Base-by-base conservation (phyloP, 306 rosid genomes). In the Vigna mungo region DNA sequence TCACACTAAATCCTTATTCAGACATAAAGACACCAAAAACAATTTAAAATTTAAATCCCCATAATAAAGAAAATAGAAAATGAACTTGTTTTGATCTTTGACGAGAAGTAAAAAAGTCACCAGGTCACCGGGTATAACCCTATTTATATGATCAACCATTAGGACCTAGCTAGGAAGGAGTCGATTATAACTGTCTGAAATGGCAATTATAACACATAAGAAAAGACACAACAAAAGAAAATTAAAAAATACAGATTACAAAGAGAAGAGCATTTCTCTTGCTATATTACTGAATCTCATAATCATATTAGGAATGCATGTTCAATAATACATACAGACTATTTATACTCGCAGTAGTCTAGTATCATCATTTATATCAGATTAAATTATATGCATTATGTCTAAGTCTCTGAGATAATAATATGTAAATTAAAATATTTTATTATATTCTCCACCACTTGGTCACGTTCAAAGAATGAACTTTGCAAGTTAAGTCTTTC, bases 21-120 rank as follows among this genome's bases (percentile, higher is more conserved):
- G 18, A 37, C 62, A 71, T 51, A 44, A 68, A 70, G 65, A 61
- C n/a, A 62, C 48, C 72, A 70, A 21, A 61, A 71, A 71, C 61
- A 56, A 37, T 37, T 39, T 39, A 39, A 39, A 52, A 39, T 39
- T 30, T 55, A 44, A 47, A 78, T 69, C 32, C 48, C 17, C 17
- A 58, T 58, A 18, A 18, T 27, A 54, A 4, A 54, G 60, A 54
- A 54, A 54, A 18, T 54, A 54, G 30, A 54, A 18, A 54, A 54
- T 4, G 6, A 54, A 54, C 14, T 54, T 9, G 27, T 9, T 10
- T 54, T 20, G 14, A 9, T 18, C 27, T 54, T 54, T 54, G 4
- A 54, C 1, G 6, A 9, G 30, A 20, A 54, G 30, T 18, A 20
- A 25, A 54, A 9, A 54, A 54, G 60, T 20, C 59, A 53, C 2